Conservation (phyloP, 2,329 filamentous ascomycete species). For the Colletotrichum sidae region DNA sequence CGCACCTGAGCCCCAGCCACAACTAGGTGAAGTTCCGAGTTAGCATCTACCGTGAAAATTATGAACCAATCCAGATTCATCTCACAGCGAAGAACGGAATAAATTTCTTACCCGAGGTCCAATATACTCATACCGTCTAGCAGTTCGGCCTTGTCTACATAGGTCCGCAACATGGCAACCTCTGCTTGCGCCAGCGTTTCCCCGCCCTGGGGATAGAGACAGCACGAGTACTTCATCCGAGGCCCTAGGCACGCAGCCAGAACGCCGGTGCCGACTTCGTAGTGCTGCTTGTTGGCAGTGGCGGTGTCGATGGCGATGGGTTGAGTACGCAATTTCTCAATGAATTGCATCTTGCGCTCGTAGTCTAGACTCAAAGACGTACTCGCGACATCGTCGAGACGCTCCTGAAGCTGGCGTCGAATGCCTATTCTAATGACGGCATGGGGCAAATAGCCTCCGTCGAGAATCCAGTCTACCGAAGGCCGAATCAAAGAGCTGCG, state of each 20-base stretch:
- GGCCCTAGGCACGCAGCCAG: conserved; percentile 71
- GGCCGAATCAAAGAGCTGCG: conserved; percentile 12
- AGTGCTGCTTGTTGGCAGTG: conserved; percentile 76
- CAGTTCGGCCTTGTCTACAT: conserved; percentile 70
- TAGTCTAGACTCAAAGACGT: conserved; percentile 65
- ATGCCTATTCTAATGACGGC: conserved; percentile 73
- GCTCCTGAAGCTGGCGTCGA: conserved; percentile 72
- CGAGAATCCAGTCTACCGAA: conserved; percentile 68
- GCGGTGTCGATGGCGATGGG: conserved; percentile 78
- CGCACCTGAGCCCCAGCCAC: conserved; percentile 75
- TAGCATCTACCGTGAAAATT: too few relatives aligned
- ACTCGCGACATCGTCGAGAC: conserved; percentile 65
- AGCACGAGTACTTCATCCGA: conserved; percentile 79
- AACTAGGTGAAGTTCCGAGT: conserved; percentile 52
- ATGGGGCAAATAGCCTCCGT: conserved; percentile 74
- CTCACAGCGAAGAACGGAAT: background rate
- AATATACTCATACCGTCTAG: conserved; percentile 70
- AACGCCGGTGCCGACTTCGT: conserved; percentile 77
- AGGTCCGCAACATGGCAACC: conserved; percentile 72
- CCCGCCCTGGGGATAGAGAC: conserved; percentile 71
- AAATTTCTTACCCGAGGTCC: conserved; percentile 65
- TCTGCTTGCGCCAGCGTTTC: conserved; percentile 76
- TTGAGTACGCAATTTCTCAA: conserved; percentile 66
- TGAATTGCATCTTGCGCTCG: conserved; percentile 72
- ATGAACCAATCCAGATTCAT: background rate